A percentile compares a stretch with the other conserved stretches of the same genome.
These are phyloP conservation scores for Colletotrichum eleusines DNA, from an alignment of 2,329 filamentous ascomycete species.

Conservation along the genomic window DNA sequence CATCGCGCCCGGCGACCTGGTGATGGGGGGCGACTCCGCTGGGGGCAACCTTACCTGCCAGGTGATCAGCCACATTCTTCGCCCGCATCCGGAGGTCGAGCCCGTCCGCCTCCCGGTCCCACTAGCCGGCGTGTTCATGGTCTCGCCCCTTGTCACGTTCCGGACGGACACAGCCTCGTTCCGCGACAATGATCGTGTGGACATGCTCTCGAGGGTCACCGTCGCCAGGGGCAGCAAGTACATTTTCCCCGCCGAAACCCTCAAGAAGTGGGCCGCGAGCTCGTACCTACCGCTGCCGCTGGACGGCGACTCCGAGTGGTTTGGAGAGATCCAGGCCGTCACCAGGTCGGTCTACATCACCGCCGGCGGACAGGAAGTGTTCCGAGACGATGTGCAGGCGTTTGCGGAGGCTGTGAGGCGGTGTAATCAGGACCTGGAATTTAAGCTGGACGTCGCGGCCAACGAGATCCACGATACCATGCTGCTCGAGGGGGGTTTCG, in stretches of 20 bases:
- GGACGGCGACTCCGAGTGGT: constrained; percentile 10
- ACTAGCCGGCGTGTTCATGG: constrained; percentile 2
- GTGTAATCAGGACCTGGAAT: not conserved
- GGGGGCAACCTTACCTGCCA: not conserved
- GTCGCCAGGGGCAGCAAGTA: not conserved
- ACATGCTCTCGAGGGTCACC: constrained; percentile 8
- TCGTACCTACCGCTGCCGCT: not conserved
- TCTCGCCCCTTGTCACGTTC: constrained; percentile 4
- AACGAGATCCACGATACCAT: constrained; percentile 8
- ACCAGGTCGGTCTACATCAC: not conserved
- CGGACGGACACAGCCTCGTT: not conserved
- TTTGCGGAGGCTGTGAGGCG: constrained; percentile 10
- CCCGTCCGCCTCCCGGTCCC: not conserved
- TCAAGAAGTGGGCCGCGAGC: not conserved
- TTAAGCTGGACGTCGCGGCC: not conserved
- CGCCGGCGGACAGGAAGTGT: constrained; percentile 5
- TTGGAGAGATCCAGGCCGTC: not conserved
- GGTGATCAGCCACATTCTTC: not conserved
- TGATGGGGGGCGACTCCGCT: constrained; percentile 5
- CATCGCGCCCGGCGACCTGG: not conserved
- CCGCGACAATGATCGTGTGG: not conserved
- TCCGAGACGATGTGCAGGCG: not conserved
- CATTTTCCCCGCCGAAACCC: constrained; percentile 1
- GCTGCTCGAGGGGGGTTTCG: not conserved
- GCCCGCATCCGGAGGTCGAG: constrained; percentile 2